A percentile compares a stretch with the other conserved stretches of the same genome.
Conservation (phyloP, 2,329 filamentous ascomycete genomes). For the Xylariaceae sp. region DNA sequence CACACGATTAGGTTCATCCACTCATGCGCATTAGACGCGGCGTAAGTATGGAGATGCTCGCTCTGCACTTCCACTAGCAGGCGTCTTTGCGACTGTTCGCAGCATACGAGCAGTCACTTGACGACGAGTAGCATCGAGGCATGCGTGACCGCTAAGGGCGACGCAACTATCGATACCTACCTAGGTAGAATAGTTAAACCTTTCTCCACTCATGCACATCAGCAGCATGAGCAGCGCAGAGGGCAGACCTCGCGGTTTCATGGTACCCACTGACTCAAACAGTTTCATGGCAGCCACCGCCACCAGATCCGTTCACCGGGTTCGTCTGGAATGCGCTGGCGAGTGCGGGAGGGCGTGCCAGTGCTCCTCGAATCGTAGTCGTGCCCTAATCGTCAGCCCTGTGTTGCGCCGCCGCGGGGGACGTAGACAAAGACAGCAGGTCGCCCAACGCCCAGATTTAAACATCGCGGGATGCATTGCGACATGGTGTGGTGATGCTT, state of each 20-base stretch:
- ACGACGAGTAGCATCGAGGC: no score
- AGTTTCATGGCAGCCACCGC: constrained; percentile 36
- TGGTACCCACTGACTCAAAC: constrained; percentile 31
- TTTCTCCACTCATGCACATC: constrained; percentile 31
- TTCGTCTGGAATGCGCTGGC: constrained; percentile 22
- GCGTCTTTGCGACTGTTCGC: no score
- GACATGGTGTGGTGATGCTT: constrained; percentile 16
- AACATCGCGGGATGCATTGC: constrained; percentile 18
- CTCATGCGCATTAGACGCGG: no score
- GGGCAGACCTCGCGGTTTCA: constrained; percentile 28
- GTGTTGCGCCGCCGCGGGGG: constrained; percentile 28
- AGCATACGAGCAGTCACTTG: no score
- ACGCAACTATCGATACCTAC: background rate
- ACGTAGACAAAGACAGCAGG: constrained; percentile 12
- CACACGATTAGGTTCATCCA: no score
- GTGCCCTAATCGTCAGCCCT: constrained; percentile 22
- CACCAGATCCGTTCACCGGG: constrained; percentile 30
- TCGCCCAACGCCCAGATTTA: constrained; percentile 19
- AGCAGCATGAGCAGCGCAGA: constrained; percentile 25
- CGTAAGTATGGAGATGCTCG: no score
- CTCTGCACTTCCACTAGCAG: no score
- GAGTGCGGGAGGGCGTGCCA: constrained; percentile 19
- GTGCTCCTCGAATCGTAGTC: constrained; percentile 26
- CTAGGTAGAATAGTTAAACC: constrained; percentile 22
- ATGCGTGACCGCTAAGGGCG: constrained; percentile 3